Percentiles rank a stretch among this genome's conserved stretches.
Evolutionary conservation across 208 protist genomes (phyloP).

Genomic region (Acanthamoeba divionensis): DNA sequence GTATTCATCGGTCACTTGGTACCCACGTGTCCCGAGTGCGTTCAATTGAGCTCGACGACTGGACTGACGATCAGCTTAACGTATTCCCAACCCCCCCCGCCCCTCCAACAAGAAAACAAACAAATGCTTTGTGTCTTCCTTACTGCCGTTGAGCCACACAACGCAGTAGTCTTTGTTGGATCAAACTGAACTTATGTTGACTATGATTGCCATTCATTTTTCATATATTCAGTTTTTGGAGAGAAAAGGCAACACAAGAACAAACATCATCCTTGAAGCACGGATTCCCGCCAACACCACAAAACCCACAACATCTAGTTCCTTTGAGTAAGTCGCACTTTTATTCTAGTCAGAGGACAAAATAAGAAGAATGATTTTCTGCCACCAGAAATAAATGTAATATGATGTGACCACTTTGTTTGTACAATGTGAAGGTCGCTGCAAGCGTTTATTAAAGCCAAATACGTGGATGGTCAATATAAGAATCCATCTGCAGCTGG

Average conservation of each 20-base stretch:
- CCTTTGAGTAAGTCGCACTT: neutral
- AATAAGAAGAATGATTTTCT: neutral
- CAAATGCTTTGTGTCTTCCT: neutral
- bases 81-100: neutral
- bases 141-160: no score
- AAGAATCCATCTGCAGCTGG: neutral
- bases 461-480: constrained; percentile 4
- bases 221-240: neutral
- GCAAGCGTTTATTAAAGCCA: constrained; percentile 8
- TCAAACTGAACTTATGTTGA: neutral
- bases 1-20: constrained; percentile 44
- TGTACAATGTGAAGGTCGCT: neutral
- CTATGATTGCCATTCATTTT: neutral
- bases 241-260: neutral
- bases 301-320: neutral
- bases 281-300: neutral
- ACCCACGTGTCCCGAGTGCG: constrained; percentile 55
- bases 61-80: constrained; percentile 12
- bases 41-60: constrained; percentile 38
- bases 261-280: neutral
- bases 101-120: no score
- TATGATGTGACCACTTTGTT: neutral
- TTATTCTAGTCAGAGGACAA: neutral
- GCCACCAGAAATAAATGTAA: no score
- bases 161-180: no score